phyloP scores from a whole-genome alignment of 2,329 filamentous ascomycete genomes.

The Trichoderma arundinaceum region DNA sequence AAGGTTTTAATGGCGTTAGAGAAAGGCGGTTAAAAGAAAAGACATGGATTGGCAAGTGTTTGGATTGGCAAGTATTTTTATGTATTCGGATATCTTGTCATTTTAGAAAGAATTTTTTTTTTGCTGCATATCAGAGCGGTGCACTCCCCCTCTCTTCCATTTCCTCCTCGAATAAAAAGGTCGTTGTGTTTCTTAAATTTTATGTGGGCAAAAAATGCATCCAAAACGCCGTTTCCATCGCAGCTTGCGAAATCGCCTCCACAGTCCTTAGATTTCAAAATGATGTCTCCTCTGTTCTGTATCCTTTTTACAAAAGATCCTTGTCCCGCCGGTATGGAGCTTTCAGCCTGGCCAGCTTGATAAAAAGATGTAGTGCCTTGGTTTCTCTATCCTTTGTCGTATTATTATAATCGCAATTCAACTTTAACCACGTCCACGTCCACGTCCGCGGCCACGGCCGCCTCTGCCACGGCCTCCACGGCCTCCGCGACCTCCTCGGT shows the following conservation, averaged over 20 bases:
- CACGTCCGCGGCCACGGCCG: conserved; percentile 50
- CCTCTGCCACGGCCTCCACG: conserved; percentile 58
- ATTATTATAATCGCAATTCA: conserved; percentile 16
- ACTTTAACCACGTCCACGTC: conserved; percentile 43
- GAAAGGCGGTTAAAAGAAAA: not conserved
- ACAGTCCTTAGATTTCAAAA: conserved; percentile 35
- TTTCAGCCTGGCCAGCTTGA: not conserved
- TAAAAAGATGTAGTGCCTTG: conserved; percentile 12
- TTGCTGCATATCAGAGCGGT: conserved; percentile 39
- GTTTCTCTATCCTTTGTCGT: conserved; percentile 12
- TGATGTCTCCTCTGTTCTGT: conserved; percentile 32
- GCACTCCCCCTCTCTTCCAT: conserved; percentile 37
- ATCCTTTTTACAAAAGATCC: conserved; percentile 16
- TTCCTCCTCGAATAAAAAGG: conserved; percentile 27
- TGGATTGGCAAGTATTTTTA: conserved; percentile 36
- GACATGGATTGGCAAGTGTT: conserved; percentile 32
- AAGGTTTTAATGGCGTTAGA: not conserved
- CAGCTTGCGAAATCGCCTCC: conserved; percentile 38
- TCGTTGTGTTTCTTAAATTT: conserved; percentile 36
- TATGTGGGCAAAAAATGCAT: conserved; percentile 42
- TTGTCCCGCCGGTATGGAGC: not conserved
- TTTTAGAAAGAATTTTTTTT: conserved; percentile 12
- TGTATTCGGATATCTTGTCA: conserved; percentile 42
- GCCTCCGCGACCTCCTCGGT: conserved; percentile 61
- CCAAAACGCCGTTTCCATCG: conserved; percentile 47